Evolutionary conservation across 2,329 filamentous ascomycete genomes (phyloP).

Genomic region (Clarireedia sp.): DNA sequence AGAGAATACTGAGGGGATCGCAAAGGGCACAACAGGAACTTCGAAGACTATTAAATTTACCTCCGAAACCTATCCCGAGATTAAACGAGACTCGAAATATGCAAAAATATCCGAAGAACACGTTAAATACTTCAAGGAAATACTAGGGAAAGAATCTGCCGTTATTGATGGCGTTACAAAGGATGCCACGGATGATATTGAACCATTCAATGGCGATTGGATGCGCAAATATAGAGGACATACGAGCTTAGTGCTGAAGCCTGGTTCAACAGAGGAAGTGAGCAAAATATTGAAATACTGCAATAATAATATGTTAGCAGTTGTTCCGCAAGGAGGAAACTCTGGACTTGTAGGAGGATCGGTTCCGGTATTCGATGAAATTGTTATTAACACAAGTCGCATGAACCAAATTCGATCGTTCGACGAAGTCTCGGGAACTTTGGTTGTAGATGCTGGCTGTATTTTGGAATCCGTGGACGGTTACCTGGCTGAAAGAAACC

Average conservation of each 20-base stretch:
- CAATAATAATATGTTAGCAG: slow-evolving; percentile 84
- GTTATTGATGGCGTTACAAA: slow-evolving; percentile 76
- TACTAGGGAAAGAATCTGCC: slow-evolving; percentile 73
- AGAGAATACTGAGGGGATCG: slow-evolving; percentile 22
- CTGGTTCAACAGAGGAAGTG: slow-evolving; percentile 75
- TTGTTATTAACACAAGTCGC: slow-evolving; percentile 80
- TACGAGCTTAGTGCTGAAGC: slow-evolving; percentile 78
- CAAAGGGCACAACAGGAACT: slow-evolving; percentile 23
- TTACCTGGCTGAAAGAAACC: slow-evolving; percentile 70
- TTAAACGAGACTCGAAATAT: slow-evolving; percentile 75
- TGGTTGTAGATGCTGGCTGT: slow-evolving; percentile 85
- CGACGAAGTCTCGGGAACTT: slow-evolving; percentile 82
- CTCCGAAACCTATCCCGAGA: slow-evolving; percentile 73
- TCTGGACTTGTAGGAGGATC: slow-evolving; percentile 93
- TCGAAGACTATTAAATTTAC: slow-evolving; percentile 62
- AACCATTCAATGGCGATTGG: slow-evolving; percentile 95
- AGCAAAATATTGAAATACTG: slow-evolving; percentile 90
- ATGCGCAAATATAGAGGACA: slow-evolving; percentile 98
- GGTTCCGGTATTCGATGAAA: slow-evolving; percentile 96
- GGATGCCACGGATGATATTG: slow-evolving; percentile 71
- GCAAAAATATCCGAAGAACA: slow-evolving; percentile 66
- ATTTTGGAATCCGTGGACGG: slow-evolving; percentile 86
- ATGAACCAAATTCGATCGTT: slow-evolving; percentile 92
- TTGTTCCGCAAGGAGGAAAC: slow-evolving; percentile 95
- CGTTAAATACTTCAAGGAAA: slow-evolving; percentile 70